Base-by-base conservation (phyloP, 495 filamentous ascomycete species). In the Filosporella fistucella region DNA sequence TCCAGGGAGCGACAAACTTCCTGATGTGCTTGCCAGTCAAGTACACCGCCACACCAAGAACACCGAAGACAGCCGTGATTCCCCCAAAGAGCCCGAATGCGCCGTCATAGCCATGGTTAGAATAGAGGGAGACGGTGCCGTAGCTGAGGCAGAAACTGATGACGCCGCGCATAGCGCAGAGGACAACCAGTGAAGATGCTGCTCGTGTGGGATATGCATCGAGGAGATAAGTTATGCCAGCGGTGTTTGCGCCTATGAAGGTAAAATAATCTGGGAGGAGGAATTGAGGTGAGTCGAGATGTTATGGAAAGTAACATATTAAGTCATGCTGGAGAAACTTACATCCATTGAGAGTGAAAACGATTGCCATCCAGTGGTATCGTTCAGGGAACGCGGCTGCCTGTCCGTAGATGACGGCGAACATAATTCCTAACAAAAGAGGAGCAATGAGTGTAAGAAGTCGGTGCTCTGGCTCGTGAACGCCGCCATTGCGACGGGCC, bases 111-210 rank as follows among this genome's bases (percentile, higher is more conserved):
- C 28, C 29, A 4, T 34, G 43, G 13, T 35, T 23, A 2, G 10
- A 23, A 13, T 36, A 17, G 16, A 36, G 24, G 9, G 3, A 10
- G 16, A 22, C 7, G 30, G 18, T 24, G 9, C 42, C 42, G 28
- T 33, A 45, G n/a, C 26, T 33, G 7, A 48, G 5, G 16, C 63
- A 63, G 23, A 68, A 66, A 0, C 63, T 64, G 20, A 68, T 63
- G 33, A 69, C 60, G 0, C 66, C 66, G 2, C 68, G 55, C 20
- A 68, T 61, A 13, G 68, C 66, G 49, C 65, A 69, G 37, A 71
- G 61, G 29, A 69, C 59, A 4, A 69, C 60, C 33, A 71, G 30
- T 20, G 69, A 29, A 1, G 66, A 61, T 5, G 60, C 63, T 13
- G 68, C 61, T 3, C 63, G 55, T 0, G 58, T 57, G 1, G 67